phyloP scores from a whole-genome alignment of 768 basidiomycete genomes.

The Lactifluus echinatus region DNA sequence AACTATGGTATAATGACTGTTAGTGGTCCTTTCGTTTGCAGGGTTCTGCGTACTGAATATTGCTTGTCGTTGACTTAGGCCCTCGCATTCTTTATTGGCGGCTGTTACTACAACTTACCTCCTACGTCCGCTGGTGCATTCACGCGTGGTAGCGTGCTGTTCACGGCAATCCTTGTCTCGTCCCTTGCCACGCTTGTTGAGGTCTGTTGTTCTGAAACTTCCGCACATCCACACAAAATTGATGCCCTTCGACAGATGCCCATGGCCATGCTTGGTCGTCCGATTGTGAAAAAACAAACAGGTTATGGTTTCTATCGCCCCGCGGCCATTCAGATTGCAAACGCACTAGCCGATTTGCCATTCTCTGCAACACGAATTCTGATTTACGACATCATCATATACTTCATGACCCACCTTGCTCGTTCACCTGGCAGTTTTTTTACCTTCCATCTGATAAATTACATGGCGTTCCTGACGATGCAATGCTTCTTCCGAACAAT shows the following conservation, averaged over 20 bases:
- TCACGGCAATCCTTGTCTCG: constrained; percentile 57
- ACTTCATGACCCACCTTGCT: constrained; percentile 53
- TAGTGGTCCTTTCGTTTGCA: constrained; percentile 39
- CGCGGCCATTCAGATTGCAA: constrained; percentile 54
- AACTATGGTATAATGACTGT: constrained; percentile 53
- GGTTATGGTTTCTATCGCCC: constrained; percentile 61
- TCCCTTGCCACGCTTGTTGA: constrained; percentile 67
- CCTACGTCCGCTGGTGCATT: constrained; percentile 74
- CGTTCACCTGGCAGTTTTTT: constrained; percentile 39
- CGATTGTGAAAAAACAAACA: constrained; percentile 62
- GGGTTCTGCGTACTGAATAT: constrained; percentile 21
- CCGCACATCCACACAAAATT: not conserved
- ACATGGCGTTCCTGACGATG: constrained; percentile 60
- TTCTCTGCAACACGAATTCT: constrained; percentile 56
- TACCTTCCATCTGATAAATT: constrained; percentile 59
- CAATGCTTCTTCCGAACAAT: constrained; percentile 81
- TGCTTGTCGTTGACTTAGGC: not conserved
- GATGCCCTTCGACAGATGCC: constrained; percentile 49
- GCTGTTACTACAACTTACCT: constrained; percentile 66
- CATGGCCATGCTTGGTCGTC: constrained; percentile 73
- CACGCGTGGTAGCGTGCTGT: constrained; percentile 78
- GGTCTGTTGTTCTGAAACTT: constrained; percentile 27
- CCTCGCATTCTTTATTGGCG: constrained; percentile 60
- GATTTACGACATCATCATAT: constrained; percentile 57
- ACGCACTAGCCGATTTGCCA: constrained; percentile 60